Evolutionary conservation across 208 protist genomes (phyloP).

Genomic region (Trichomonas gallinae): DNA sequence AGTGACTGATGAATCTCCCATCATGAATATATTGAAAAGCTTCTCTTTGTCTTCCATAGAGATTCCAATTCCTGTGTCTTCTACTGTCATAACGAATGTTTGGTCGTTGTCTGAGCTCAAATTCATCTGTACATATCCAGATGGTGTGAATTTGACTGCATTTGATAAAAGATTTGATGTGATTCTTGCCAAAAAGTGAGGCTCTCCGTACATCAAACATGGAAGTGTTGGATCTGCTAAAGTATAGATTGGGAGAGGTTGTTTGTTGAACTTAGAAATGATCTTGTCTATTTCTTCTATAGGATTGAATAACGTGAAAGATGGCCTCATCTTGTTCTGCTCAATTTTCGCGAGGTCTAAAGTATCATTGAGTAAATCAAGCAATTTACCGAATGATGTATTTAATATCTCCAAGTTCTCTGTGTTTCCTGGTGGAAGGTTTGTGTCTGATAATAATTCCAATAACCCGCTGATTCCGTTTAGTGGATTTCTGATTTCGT

Average conservation of each 20-base stretch:
- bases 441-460: background rate
- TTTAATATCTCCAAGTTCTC: background rate
- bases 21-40: background rate
- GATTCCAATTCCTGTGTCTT: background rate
- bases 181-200: constrained; percentile 32
- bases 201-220: background rate
- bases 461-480: constrained; percentile 14
- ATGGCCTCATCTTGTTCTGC: background rate
- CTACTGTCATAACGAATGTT: background rate
- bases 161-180: constrained; percentile 42
- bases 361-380: constrained; percentile 20
- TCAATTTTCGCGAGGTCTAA: constrained; percentile 23
- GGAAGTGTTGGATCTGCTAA: background rate
- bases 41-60: background rate
- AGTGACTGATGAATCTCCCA: background rate
- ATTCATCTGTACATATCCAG: background rate
- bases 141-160: constrained; percentile 42
- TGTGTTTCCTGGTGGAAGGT: background rate
- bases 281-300: background rate
- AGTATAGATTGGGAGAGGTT: background rate
- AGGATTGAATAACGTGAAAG: background rate
- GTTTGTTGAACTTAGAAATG: background rate
- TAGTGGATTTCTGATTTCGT: constrained; percentile 14
- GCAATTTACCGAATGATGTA: background rate
- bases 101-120: background rate